Base-by-base conservation (phyloP, 2,329 filamentous ascomycete genomes). In the Sclerotinia sclerotiorum region DNA sequence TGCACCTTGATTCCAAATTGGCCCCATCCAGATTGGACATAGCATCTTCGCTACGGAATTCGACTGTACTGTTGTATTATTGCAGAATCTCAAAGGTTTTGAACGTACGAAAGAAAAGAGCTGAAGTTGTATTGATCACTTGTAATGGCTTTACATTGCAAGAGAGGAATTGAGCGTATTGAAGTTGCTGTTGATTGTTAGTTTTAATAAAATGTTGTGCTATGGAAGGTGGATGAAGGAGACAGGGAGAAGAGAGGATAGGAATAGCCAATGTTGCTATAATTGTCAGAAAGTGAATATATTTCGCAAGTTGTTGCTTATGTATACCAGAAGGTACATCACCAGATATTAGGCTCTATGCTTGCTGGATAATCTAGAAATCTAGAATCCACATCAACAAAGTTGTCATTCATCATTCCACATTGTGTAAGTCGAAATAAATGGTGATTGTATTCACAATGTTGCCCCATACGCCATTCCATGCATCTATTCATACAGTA, bases 401-500 rank as follows among this genome's bases (percentile, higher is more conserved):
- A 21, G 32, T 19, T 39, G 8, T 5, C 21, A 39, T 27, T 4
- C 3, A 24, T n/a, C 29, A 11, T 32, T 4, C 19, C 19, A 4
- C 32, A 17, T 13, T 7, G 21, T 21, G 7, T 51, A 6, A 8
- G 21, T 39, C 2, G 21, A 62, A 62, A 10, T 35, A 39, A 62
- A 39, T 51, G 58, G 46, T 62, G 58, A 51, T 60, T 57, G 39
- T 24, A 66, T 58, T 24, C 21, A 58, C 58, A 27, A 42, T 19
- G 27, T 24, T 51, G 17, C 35, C 27, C 64, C 32, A 57, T 48
- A 27, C 44, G 44, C 24, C 42, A 49, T 66, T 24, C 52, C 54
- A 58, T 68, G 49, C 60, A 64, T 62, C 29, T 67, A 35, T n/a
- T 67, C 56, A 13, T 67, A 54, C 46, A 65, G 39, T 29, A 39